Evolutionary conservation across 257 asterid species (phyloP), one percentile per base, ranked within the genome.

Genomic region (Striga asiatica): DNA sequence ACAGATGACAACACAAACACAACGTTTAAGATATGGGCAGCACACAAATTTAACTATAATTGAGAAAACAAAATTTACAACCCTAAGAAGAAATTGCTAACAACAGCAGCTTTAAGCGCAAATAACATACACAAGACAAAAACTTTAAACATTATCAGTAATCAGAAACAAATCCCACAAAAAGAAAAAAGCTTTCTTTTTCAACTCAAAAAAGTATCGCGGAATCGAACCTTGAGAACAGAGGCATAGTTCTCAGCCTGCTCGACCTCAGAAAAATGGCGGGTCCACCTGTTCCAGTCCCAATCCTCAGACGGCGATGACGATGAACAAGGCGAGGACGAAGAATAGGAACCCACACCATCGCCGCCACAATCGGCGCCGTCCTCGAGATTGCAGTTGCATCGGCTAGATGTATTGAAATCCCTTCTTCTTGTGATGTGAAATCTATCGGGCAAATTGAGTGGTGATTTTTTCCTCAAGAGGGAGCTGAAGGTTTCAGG

Each of bases 181-280:
- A n/a, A n/a, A n/a, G n/a, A n/a, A n/a, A n/a, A n/a, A n/a, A n/a
- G n/a, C n/a, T n/a, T n/a, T n/a, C n/a, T n/a, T n/a, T n/a, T n/a
- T n/a, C n/a, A n/a, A n/a, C n/a, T n/a, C n/a, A n/a, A n/a, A n/a
- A n/a, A n/a, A n/a, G n/a, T n/a, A n/a, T n/a, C 1, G n/a, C n/a
- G n/a, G n/a, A 24, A 51, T 12, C 50, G 18, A 63, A 89, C 98
- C 96, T 87, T 87, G 20, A 91, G 76, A 34, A 84, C 62, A 63
- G 96, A 87, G 27, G 88, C 75, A 65, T 77, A 79, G 71, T 77
- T 85, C 71, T 89, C 95, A 13, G 86, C 88, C 79, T 81, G 94
- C 60, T 89, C 96, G 68, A 83, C 81, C 70, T 83, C 97, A 20
- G 88, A 68, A 66, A 89, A 85, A 79, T 89, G 77, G 61, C 88